A percentile compares a stretch with the other conserved stretches of the same genome.
These are phyloP conservation scores for Parathielavia hyrcaniae DNA, from an alignment of 495 filamentous ascomycete species.

Conservation along the genomic window DNA sequence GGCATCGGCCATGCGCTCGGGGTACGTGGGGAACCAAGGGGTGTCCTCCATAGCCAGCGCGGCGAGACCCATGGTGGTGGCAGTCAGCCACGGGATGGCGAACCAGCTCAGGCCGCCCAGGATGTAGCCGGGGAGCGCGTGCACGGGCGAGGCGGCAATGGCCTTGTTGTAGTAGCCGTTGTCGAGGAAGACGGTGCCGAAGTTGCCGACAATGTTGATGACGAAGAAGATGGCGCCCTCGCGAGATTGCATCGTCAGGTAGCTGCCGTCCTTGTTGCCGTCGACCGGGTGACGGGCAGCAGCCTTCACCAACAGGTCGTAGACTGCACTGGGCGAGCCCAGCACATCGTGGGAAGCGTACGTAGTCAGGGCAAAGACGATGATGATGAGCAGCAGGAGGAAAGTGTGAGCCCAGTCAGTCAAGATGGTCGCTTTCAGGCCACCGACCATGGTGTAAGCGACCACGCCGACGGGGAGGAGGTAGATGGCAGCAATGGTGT, in stretches of 20 bases:
- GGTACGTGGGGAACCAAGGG: constrained; percentile 66
- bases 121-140: constrained; percentile 89
- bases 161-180: constrained; percentile 92
- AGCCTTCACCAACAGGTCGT: constrained; percentile 70
- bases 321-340: constrained; percentile 74
- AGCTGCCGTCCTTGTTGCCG: constrained; percentile 80
- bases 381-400: constrained; percentile 80
- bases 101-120: constrained; percentile 91
- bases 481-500: constrained; percentile 84
- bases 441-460: constrained; percentile 58
- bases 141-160: constrained; percentile 82
- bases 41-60: constrained; percentile 75
- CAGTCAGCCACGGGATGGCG: constrained; percentile 88
- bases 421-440: constrained; percentile 46
- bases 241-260: constrained; percentile 82
- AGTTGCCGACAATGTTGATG: constrained; percentile 75
- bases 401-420: constrained; percentile 70
- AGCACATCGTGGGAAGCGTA: constrained; percentile 71
- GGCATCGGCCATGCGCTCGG: constrained; percentile 59
- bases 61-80: constrained; percentile 90
- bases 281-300: constrained; percentile 67
- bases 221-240: constrained; percentile 94
- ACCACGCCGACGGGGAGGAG: constrained; percentile 82
- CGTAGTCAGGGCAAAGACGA: constrained; percentile 82
- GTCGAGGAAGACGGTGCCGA: constrained; percentile 74